A percentile compares a stretch with the other conserved stretches of the same genome.
Evolutionary conservation across 306 rosid genomes (phyloP).

Genomic region (Pyrus communis): DNA sequence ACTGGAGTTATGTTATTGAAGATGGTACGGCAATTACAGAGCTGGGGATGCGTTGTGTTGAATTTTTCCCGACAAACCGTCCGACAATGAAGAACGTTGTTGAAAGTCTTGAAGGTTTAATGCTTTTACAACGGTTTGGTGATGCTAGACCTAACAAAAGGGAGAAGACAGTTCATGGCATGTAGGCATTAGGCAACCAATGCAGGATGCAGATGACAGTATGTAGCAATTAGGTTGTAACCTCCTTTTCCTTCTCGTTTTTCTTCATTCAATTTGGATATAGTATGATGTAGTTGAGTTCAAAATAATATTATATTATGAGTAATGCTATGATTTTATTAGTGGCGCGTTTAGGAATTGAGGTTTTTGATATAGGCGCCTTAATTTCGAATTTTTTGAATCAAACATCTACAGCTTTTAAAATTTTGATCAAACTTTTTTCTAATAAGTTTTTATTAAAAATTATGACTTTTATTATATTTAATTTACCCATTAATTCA

Average conservation of each 20-base stretch:
- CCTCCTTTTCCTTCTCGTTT: not conserved
- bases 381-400: no score
- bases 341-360: no score
- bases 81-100: constrained; percentile 19
- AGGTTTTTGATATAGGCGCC: no score
- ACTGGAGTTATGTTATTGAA: constrained; percentile 39
- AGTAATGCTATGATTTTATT: no score
- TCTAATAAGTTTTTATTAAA: no score
- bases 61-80: constrained; percentile 29
- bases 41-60: constrained; percentile 40
- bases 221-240: not conserved
- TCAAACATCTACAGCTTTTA: no score
- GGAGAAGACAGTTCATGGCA: constrained; percentile 14
- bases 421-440: no score
- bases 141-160: constrained; percentile 29
- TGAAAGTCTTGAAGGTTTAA: constrained; percentile 17
- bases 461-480: no score
- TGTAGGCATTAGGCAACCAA: not conserved
- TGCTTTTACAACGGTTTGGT: constrained; percentile 14
- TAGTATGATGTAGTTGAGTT: not conserved
- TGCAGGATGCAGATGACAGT: not conserved
- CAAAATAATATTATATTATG: no score
- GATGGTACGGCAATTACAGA: constrained; percentile 44
- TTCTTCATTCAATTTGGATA: not conserved
- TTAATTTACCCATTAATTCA: no score